Evolutionary conservation across 352 stramenopile genomes (phyloP).

Genomic region (Elongisporangium undulatum): DNA sequence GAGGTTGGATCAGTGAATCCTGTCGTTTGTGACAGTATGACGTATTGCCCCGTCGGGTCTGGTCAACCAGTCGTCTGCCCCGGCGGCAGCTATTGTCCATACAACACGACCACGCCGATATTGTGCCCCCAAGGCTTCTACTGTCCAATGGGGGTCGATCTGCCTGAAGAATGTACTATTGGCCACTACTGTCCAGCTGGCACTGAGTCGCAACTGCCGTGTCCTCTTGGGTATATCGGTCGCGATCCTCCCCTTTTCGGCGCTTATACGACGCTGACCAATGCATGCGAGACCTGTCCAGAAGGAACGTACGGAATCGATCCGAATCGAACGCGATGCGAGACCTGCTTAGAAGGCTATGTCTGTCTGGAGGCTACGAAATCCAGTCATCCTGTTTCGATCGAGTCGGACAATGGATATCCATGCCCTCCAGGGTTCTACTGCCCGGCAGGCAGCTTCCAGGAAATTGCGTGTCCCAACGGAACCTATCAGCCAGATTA

Average conservation of each 20-base stretch:
- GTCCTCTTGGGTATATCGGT: conserved; percentile 71
- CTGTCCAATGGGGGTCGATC: conserved; percentile 38
- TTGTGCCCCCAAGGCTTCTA: conserved; percentile 72
- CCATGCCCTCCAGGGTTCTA: conserved; percentile 75
- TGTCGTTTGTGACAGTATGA: conserved; percentile 36
- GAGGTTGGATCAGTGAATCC: conserved; percentile 35
- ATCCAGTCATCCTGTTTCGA: conserved; percentile 44
- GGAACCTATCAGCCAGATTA: conserved; percentile 71
- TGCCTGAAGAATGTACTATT: conserved; percentile 31
- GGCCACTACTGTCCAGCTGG: conserved; percentile 74
- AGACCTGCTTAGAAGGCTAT: conserved; percentile 70
- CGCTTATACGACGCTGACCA: conserved; percentile 35
- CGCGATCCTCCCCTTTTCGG: conserved; percentile 44
- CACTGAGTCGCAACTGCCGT: conserved; percentile 53
- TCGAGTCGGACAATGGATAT: conserved; percentile 74
- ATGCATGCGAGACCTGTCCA: conserved; percentile 74
- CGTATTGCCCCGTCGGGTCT: conserved; percentile 56
- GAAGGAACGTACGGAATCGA: conserved; percentile 79
- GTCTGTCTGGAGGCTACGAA: conserved; percentile 78
- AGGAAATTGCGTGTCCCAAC: conserved; percentile 60
- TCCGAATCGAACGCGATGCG: conserved; percentile 66
- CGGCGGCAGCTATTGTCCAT: conserved; percentile 66
- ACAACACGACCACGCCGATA: conserved; percentile 54
- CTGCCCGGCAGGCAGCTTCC: conserved; percentile 55
- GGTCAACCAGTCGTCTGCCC: conserved; percentile 52